Evolutionary conservation across 495 filamentous ascomycete species (phyloP).

Genomic region (Penicillium bialowiezense): DNA sequence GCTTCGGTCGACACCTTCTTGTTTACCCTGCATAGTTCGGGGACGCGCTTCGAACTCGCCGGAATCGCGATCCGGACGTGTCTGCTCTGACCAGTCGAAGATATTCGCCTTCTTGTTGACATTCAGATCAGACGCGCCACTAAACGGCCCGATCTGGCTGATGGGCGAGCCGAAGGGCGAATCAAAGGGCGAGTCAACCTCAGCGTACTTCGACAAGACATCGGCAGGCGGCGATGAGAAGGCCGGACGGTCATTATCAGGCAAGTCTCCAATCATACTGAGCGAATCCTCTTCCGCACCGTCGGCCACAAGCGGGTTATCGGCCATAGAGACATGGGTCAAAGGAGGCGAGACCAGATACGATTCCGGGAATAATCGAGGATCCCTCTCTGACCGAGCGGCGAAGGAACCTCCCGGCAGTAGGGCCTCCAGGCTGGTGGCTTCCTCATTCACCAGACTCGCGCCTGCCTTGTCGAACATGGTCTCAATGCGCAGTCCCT

Average conservation of each 20-base stretch:
- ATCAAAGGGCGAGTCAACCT: background rate
- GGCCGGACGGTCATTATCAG: slow-evolving; percentile 20
- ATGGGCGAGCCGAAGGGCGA: background rate
- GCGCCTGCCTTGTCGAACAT: slow-evolving; percentile 82
- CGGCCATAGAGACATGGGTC: slow-evolving; percentile 7
- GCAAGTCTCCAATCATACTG: slow-evolving; percentile 34
- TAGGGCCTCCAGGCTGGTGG: slow-evolving; percentile 55
- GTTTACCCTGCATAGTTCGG: slow-evolving; percentile 88
- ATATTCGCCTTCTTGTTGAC: slow-evolving; percentile 46
- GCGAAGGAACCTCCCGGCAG: slow-evolving; percentile 43
- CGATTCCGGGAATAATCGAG: slow-evolving; percentile 32
- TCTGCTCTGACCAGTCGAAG: slow-evolving; percentile 85
- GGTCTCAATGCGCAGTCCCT: slow-evolving; percentile 67
- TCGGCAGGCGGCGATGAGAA: background rate
- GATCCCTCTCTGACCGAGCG: slow-evolving; percentile 24
- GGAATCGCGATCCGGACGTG: slow-evolving; percentile 48
- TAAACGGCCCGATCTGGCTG: background rate
- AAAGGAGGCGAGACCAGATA: slow-evolving; percentile 53
- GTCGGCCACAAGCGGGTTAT: slow-evolving; percentile 23
- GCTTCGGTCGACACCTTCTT: slow-evolving; percentile 63
- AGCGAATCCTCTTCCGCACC: slow-evolving; percentile 26
- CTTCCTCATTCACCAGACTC: slow-evolving; percentile 52
- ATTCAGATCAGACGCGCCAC: slow-evolving; percentile 12
- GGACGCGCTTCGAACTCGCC: slow-evolving; percentile 63
- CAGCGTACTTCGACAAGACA: slow-evolving; percentile 6